Percentiles rank a stretch among this genome's conserved stretches.
These are phyloP conservation scores for Globisporangium megalacanthum DNA, from an alignment of 352 stramenopile genomes.

Conservation along the genomic window DNA sequence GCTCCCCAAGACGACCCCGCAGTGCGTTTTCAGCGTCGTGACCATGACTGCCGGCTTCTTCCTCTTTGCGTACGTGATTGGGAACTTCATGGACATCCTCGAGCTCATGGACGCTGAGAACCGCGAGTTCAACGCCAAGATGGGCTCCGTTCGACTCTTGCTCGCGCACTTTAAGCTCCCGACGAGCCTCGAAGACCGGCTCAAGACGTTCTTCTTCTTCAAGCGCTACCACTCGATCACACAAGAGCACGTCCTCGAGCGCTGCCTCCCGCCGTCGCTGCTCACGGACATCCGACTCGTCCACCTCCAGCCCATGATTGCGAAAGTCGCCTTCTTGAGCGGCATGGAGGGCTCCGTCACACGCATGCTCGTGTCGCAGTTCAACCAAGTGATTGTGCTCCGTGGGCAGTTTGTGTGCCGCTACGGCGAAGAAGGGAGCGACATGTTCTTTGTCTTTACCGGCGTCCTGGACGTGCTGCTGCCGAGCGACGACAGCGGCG, in stretches of 20 bases:
- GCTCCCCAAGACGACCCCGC: conserved; percentile 22
- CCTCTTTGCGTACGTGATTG: conserved; percentile 41
- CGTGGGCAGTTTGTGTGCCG: conserved; percentile 34
- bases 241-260: conserved; percentile 35
- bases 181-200: conserved; percentile 20
- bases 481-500: neutral
- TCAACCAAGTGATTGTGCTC: conserved; percentile 36
- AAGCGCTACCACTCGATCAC: conserved; percentile 50
- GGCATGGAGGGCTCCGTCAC: conserved; percentile 42
- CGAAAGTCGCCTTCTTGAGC: conserved; percentile 44
- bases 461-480: conserved; percentile 35
- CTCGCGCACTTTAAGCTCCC: conserved; percentile 36
- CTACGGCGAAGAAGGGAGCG: conserved; percentile 38
- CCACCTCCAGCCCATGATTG: conserved; percentile 44
- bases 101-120: conserved; percentile 39
- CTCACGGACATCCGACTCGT: conserved; percentile 46
- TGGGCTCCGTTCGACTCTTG: conserved; percentile 35
- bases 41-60: conserved; percentile 41
- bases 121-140: conserved; percentile 43
- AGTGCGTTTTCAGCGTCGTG: conserved; percentile 35
- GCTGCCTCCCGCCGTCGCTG: conserved; percentile 40
- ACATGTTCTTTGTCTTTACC: conserved; percentile 65
- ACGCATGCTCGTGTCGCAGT: conserved; percentile 46
- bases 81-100: conserved; percentile 44
- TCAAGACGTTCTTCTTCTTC: conserved; percentile 53